Percentiles rank a stretch among this genome's conserved stretches.
phyloP scores from a whole-genome alignment of 2,329 filamentous ascomycete genomes.

The Alternaria incomplexa region DNA sequence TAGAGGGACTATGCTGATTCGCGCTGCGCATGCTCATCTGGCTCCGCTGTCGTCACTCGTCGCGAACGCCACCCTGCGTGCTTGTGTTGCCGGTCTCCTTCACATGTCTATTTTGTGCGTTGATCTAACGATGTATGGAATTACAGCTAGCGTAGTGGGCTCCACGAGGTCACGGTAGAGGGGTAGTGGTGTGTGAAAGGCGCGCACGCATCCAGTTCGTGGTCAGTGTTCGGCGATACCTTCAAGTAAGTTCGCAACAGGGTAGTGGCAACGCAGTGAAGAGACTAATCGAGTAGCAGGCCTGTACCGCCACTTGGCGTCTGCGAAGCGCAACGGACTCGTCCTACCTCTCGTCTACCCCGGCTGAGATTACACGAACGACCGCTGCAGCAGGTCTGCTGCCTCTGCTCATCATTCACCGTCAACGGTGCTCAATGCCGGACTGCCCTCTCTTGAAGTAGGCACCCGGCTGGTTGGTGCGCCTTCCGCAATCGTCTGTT shows the following conservation, averaged over 20 bases:
- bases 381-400: background rate
- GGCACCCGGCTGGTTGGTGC: background rate
- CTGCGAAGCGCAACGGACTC: background rate
- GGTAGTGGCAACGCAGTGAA: background rate
- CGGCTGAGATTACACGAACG: background rate
- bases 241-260: conserved; percentile 3
- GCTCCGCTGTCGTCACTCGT: background rate
- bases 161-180: conserved; percentile 7
- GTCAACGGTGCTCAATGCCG: background rate
- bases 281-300: background rate
- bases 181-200: background rate
- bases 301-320: background rate
- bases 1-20: background rate
- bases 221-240: conserved; percentile 8
- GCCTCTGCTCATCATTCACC: background rate
- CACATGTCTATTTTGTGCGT: conserved; percentile 4
- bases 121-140: background rate
- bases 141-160: conserved; percentile 3
- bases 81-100: background rate
- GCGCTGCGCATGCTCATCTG: background rate
- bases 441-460: background rate
- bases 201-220: conserved; percentile 5
- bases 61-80: background rate
- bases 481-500: conserved; percentile 12
- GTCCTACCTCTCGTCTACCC: conserved; percentile 1